Evolutionary conservation across 2,329 filamentous ascomycete genomes (phyloP), one percentile per base, ranked within the genome.

Genomic region (Nemania sp.): DNA sequence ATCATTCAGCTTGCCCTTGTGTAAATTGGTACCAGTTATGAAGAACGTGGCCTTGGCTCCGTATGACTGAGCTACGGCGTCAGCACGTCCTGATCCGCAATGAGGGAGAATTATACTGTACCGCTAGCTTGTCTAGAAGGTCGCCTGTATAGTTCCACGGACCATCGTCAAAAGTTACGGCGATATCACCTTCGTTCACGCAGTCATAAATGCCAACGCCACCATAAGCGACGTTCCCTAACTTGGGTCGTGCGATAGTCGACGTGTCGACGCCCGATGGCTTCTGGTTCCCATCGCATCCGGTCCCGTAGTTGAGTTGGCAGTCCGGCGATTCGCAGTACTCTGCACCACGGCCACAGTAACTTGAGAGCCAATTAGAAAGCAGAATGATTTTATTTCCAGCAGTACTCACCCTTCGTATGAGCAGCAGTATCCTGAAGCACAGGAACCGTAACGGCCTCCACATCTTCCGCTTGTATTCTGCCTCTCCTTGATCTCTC

Each of bases 91-190:
- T n/a, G n/a, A n/a, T 34, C 30, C 6, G 22, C 24, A 5, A 2
- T 30, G 22, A 22, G n/a, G 11, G 19, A 19, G 37, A n/a, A 28
- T 12, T 31, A 19, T 9, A 3, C 26, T 60, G 14, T 61, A 70
- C 67, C 33, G 63, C 59, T 40, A 70, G 51, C 54, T 84, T 72
- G 59, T 86, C 80, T 17, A 86, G 74, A 17, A 87, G 74, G 57
- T 83, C 77, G 28, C 72, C 68, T 3, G 83, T 86, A 66, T 82
- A 84, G n/a, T 75, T 70, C 51, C 77, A 80, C 33, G 83, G 84
- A 2, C 84, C 84, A 66, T 86, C 84, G 59, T 86, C 83, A 60
- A 80, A 86, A 1, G 83, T 86, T 50, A 87, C 66, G 19, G 84
- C 84, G 60, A 87, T 76, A 23, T 80, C 80, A 47, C 81, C 80